Evolutionary conservation across 2,329 filamentous ascomycete species (phyloP).

Genomic region (Aureobasidium sp.): DNA sequence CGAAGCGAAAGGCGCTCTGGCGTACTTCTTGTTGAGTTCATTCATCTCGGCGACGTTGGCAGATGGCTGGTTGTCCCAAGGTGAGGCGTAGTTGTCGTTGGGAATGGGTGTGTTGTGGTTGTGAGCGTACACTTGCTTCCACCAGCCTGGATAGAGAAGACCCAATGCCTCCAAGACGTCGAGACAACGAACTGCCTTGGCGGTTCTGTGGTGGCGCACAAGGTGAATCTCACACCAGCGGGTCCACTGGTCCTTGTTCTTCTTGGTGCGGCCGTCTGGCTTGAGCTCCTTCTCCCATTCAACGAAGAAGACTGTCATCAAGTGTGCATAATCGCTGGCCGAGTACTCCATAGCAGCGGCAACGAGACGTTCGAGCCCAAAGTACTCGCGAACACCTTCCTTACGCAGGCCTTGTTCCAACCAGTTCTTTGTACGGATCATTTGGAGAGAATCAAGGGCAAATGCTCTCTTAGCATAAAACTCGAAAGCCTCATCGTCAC

Average conservation of each 20-base stretch:
- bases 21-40: not conserved
- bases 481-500: not conserved
- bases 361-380: not conserved
- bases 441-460: not conserved
- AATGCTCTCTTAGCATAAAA: not conserved
- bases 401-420: not conserved
- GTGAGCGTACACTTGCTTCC: not conserved
- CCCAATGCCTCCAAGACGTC: not conserved
- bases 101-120: not conserved
- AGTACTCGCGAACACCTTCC: not conserved
- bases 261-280: not conserved
- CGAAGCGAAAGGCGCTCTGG: not conserved
- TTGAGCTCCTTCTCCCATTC: not conserved
- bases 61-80: not conserved
- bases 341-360: slow-evolving; percentile 8
- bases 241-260: not conserved
- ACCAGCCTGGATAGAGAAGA: slow-evolving; percentile 3
- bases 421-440: not conserved
- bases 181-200: not conserved
- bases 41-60: not conserved
- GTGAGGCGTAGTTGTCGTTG: not conserved
- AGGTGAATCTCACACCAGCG: not conserved
- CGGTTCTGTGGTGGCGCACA: not conserved
- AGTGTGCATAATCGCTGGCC: not conserved
- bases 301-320: not conserved